Evolutionary conservation across 495 filamentous ascomycete species (phyloP).

Genomic region (Lasiosphaeris hirsuta): DNA sequence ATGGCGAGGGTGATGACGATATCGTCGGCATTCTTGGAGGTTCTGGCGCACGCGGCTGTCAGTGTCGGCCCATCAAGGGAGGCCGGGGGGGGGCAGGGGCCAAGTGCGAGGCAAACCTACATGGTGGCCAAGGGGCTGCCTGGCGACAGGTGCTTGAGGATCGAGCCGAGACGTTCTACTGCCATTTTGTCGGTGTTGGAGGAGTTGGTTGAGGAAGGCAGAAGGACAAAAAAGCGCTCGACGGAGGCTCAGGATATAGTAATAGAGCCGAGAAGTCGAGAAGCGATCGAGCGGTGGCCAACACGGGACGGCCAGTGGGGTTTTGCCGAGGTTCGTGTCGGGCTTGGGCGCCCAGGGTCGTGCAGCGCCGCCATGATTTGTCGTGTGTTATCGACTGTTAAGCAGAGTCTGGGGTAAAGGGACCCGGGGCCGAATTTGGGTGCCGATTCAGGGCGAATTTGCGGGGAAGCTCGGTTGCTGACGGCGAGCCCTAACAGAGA

Average conservation of each 20-base stretch:
- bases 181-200: constrained; percentile 59
- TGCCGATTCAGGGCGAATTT: background rate
- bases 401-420: constrained; percentile 3
- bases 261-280: too few relatives aligned
- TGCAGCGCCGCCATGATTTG: constrained; percentile 1
- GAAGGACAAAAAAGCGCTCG: background rate
- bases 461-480: background rate
- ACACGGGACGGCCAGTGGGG: background rate
- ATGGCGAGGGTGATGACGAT: constrained; percentile 85
- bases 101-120: constrained; percentile 48
- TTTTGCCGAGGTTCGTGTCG: constrained; percentile 6
- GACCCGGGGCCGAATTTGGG: background rate
- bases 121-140: constrained; percentile 66
- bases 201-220: background rate
- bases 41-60: constrained; percentile 50
- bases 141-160: constrained; percentile 82
- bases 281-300: too few relatives aligned
- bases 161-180: constrained; percentile 76
- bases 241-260: too few relatives aligned
- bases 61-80: background rate
- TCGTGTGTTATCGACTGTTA: constrained; percentile 2
- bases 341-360: background rate
- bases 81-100: background rate
- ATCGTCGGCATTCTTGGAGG: constrained; percentile 92
- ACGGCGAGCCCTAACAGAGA: background rate